Evolutionary conservation across 305 asterid species (phyloP), one percentile per base, ranked within the genome.

Genomic region (Fraxinus sp.): DNA sequence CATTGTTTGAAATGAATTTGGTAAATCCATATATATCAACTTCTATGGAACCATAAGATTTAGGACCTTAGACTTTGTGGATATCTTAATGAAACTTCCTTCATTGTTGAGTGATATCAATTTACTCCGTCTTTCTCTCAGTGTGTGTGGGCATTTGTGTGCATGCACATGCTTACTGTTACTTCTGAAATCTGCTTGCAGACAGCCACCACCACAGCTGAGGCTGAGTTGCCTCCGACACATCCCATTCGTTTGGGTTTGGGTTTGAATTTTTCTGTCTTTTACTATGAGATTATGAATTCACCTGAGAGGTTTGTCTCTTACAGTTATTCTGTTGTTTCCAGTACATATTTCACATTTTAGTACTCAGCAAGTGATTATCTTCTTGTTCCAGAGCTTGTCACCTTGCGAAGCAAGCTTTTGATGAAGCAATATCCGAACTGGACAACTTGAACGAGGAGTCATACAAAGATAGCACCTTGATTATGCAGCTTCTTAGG

Each of bases 361-460:
- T 52, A 72, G 82, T 28, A 68, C 77, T 80, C 59, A 77, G 74
- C 79, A 81, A 71, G 46, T 75, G 30, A 16, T 22, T 83, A 18
- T 28, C 81, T 79, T 86, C 79, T 37, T 75, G 24, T 81, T 82
- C 81, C 86, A 92, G 97, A 93, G 97, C 97, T 68, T 93, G 97
- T 86, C 97, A 93, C 89, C 92, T 93, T 64, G 97, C 97, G n/a
- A 94, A 94, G 86, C 98, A 94, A 88, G 98, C 98, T 79, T 93
- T 94, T 89, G 98, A 93, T 89, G 98, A 94, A 88, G 98, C 98
- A 83, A 93, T 93, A 83, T 92, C 97, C 0, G 95, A 93, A 85
- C 93, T 93, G 79, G 97, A 93, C 83, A 87, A 89, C 87, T 86
- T 93, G 86, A 93, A 85, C 7, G 97, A 94, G 89, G 98, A 94